A percentile compares a stretch with the other conserved stretches of the same genome.
Evolutionary conservation across 495 filamentous ascomycete genomes (phyloP).

Genomic region (Cairneyella variabilis): DNA sequence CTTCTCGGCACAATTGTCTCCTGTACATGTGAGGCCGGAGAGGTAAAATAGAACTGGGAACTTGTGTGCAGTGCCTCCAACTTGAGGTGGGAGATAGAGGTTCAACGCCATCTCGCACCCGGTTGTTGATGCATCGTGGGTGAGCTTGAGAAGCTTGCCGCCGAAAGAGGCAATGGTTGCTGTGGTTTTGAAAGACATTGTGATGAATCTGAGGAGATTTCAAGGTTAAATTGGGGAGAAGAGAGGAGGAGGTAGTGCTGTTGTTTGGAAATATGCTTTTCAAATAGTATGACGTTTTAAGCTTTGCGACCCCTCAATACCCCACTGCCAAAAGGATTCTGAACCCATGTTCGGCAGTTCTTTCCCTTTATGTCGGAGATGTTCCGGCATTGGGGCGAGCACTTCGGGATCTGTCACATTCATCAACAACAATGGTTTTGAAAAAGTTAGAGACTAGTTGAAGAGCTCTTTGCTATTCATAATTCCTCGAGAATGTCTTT

Average conservation of each 20-base stretch:
- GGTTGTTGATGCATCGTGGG: constrained; percentile 70
- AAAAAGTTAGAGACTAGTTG: background rate
- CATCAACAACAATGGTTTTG: background rate
- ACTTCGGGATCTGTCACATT: constrained; percentile 1
- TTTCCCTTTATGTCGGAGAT: constrained; percentile 17
- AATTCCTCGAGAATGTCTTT: background rate
- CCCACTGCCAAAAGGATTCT: constrained; percentile 14
- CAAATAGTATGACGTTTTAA: constrained; percentile 20
- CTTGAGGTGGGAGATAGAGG: constrained; percentile 65
- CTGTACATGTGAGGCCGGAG: constrained; percentile 90
- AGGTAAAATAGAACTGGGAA: constrained; percentile 91
- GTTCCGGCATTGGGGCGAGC: constrained; percentile 10
- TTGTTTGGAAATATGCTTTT: background rate
- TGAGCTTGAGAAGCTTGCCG: constrained; percentile 90
- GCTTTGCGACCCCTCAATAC: constrained; percentile 21
- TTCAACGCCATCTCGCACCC: constrained; percentile 66
- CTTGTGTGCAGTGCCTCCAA: constrained; percentile 39
- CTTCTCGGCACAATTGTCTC: constrained; percentile 94
- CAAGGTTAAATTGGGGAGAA: background rate
- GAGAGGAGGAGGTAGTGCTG: background rate
- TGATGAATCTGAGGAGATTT: constrained; percentile 20
- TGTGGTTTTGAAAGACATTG: constrained; percentile 67
- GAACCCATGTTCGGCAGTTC: constrained; percentile 17
- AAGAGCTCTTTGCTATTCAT: background rate
- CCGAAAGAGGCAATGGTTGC: constrained; percentile 90